Base-by-base conservation (phyloP, 371 early-diverging fungal species). In the Mycotypha africana region DNA sequence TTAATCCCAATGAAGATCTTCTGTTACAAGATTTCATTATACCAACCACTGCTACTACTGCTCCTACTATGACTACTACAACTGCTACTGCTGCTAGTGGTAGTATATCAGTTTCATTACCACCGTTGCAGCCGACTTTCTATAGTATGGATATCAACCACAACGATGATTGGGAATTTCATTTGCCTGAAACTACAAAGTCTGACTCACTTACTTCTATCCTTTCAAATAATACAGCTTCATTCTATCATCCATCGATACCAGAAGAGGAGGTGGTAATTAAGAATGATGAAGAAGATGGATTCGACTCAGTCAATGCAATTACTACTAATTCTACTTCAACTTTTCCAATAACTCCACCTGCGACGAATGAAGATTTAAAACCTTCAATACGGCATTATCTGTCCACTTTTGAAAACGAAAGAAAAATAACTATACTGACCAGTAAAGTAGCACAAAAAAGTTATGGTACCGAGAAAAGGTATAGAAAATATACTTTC, bases 371-470 rank as follows among this genome's bases (percentile, higher is more conserved):
- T 14, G 4, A 33, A 14, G 4, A 4, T 33, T 4, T 63, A 31
- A 59, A 65, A 42, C 66, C 65, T 4, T 51, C 58, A 23, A 65
- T 74, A 43, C 75, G 68, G 42, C 65, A 53, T 16, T 77, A 72
- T 40, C 53, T 71, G 34, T 28, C 47, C 2, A 56, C 58, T 17
- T 52, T 49, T 35, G 66, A 65, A 8, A 81, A 83, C 22, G 84
- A 86, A 67, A 78, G 81, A 47, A 78, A 79, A 14, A 73, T 86
- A 2, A 69, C 82, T 62, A 79, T 89, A 21, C 53, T 86, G 41
- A 87, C 89, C 9, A 82, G 86, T 38, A 89, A 87, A 51, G 90
- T 90, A 12, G 90, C 88, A 16, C 91, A 90, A 70, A 90, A 90
- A 53, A 85, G 86, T 12, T 90, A 90, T 44, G 91, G 91, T 4